Evolutionary conservation across 495 filamentous ascomycete genomes (phyloP).

Genomic region (Penicillium canariense): DNA sequence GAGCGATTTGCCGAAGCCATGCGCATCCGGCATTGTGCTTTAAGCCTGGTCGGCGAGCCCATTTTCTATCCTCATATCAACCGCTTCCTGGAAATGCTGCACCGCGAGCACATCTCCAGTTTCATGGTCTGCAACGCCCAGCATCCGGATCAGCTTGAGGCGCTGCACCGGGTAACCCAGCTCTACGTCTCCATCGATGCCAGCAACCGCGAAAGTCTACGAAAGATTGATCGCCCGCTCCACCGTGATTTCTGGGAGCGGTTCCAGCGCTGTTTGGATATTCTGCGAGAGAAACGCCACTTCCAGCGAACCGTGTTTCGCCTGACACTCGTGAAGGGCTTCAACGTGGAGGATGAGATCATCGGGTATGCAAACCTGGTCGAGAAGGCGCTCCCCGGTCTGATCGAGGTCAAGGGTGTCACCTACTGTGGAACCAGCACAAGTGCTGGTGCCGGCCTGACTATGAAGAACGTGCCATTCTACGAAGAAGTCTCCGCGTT

Average conservation of each 20-base stretch:
- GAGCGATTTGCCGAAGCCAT: slow-evolving; percentile 92
- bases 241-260: slow-evolving; percentile 98
- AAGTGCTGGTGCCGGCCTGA: slow-evolving; percentile 74
- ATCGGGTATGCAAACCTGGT: slow-evolving; percentile 88
- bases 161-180: slow-evolving; percentile 81
- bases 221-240: slow-evolving; percentile 84
- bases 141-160: slow-evolving; percentile 85
- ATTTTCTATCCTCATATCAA: slow-evolving; percentile 99
- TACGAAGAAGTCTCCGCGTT: slow-evolving; percentile 84
- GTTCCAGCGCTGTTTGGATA: slow-evolving; percentile 85
- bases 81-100: slow-evolving; percentile 76
- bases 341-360: slow-evolving; percentile 93
- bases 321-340: slow-evolving; percentile 90
- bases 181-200: slow-evolving; percentile 96
- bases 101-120: slow-evolving; percentile 81
- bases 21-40: slow-evolving; percentile 86
- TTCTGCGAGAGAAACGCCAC: slow-evolving; percentile 76
- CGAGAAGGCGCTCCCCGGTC: slow-evolving; percentile 77
- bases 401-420: slow-evolving; percentile 93
- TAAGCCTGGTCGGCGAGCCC: slow-evolving; percentile 89
- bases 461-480: slow-evolving; percentile 95
- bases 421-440: slow-evolving; percentile 93
- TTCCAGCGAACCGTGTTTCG: slow-evolving; percentile 91
- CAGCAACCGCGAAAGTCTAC: slow-evolving; percentile 80
- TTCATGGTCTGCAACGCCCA: slow-evolving; percentile 99